Evolutionary conservation across 2,329 filamentous ascomycete species (phyloP).

Genomic region (Mycosphaerelloides madeirae): DNA sequence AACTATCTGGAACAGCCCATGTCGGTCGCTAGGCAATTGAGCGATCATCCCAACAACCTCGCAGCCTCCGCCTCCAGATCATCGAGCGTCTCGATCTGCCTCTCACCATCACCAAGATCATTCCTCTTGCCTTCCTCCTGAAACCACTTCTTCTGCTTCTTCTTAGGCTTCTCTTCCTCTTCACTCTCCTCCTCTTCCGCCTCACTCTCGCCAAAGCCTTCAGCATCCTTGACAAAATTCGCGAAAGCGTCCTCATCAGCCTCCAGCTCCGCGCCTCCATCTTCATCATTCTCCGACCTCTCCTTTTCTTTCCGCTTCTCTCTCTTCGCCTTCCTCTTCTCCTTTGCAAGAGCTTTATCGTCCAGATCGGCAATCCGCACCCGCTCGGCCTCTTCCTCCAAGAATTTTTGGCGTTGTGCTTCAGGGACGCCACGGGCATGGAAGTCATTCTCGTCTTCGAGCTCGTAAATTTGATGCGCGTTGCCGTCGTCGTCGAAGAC

Average conservation of each 20-base stretch:
- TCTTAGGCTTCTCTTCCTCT: slow-evolving; percentile 46
- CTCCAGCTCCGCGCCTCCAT: slow-evolving; percentile 15
- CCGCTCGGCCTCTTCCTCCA: slow-evolving; percentile 67
- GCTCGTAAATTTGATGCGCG: slow-evolving; percentile 78
- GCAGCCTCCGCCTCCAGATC: slow-evolving; percentile 74
- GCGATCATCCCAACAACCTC: slow-evolving; percentile 55
- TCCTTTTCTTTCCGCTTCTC: slow-evolving; percentile 68
- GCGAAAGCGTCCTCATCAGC: slow-evolving; percentile 38
- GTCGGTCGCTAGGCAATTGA: too few relatives aligned
- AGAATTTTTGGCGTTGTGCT: slow-evolving; percentile 69
- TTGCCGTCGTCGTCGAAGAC: slow-evolving; percentile 91
- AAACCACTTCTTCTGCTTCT: slow-evolving; percentile 76
- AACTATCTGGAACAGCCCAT: too few relatives aligned
- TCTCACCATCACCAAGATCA: slow-evolving; percentile 44
- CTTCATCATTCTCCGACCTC: slow-evolving; percentile 42
- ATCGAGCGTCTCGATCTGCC: slow-evolving; percentile 70
- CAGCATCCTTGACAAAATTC: slow-evolving; percentile 39
- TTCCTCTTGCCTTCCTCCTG: slow-evolving; percentile 59
- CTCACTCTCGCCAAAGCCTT: slow-evolving; percentile 25
- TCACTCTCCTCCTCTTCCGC: slow-evolving; percentile 39
- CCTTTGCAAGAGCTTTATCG: slow-evolving; percentile 76
- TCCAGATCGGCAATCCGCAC: slow-evolving; percentile 71
- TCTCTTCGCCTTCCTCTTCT: slow-evolving; percentile 71
- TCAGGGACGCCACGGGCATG: slow-evolving; percentile 67
- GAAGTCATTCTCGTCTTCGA: slow-evolving; percentile 82